Conservation (phyloP, 2,329 filamentous ascomycete species). For the Fusarium avenaceum region DNA sequence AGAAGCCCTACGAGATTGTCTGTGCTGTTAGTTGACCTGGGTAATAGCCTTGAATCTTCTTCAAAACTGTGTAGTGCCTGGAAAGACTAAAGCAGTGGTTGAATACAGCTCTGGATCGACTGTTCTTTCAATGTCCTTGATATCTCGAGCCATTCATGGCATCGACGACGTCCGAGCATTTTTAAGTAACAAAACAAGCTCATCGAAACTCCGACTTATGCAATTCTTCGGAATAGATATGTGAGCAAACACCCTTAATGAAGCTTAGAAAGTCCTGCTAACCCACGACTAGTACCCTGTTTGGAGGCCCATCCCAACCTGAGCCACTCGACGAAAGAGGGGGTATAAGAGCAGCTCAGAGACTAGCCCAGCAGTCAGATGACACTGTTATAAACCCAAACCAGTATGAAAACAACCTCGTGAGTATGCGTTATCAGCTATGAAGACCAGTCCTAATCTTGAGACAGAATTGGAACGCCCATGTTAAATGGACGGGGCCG, state of each 20-base stretch:
- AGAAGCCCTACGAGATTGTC: fast-evolving
- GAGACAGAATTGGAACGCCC: slow-evolving; percentile 65
- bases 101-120: slow-evolving; percentile 75
- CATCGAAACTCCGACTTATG: slow-evolving; percentile 67
- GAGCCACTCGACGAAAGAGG: slow-evolving; percentile 67
- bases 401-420: slow-evolving; percentile 67
- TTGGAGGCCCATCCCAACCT: slow-evolving; percentile 70
- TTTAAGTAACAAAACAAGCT: slow-evolving; percentile 70
- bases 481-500: slow-evolving; percentile 70
- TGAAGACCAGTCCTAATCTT: background rate
- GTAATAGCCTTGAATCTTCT: slow-evolving; percentile 64
- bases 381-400: slow-evolving; percentile 66
- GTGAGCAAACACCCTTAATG: slow-evolving; percentile 43
- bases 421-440: background rate
- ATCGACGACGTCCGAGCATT: slow-evolving; percentile 67
- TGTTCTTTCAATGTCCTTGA: slow-evolving; percentile 70
- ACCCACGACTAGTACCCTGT: slow-evolving; percentile 60
- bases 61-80: slow-evolving; percentile 39
- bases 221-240: slow-evolving; percentile 71
- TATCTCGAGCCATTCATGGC: slow-evolving; percentile 65
- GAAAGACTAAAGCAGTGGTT: slow-evolving; percentile 65
- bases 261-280: fast-evolving
- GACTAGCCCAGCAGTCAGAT: slow-evolving; percentile 58
- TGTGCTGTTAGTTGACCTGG: background rate
- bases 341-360: slow-evolving; percentile 63